Evolutionary conservation across 345 rosid species (phyloP).

Genomic region (Jatropha curcas): DNA sequence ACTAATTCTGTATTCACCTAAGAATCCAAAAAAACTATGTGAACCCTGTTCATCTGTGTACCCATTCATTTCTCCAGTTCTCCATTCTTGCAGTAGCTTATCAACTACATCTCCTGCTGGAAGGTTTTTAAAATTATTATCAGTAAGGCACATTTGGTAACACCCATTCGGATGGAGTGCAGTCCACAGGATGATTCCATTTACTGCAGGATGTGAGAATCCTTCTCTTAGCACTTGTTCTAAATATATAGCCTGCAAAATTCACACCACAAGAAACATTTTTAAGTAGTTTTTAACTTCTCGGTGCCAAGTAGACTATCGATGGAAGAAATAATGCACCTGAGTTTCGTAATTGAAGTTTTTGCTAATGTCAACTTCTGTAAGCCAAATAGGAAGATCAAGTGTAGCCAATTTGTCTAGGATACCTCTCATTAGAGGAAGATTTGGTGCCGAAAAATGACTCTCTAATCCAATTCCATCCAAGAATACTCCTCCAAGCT

Average conservation of each 20-base stretch:
- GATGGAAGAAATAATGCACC: constrained; percentile 33
- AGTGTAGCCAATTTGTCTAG: constrained; percentile 74
- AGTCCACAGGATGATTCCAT: constrained; percentile 88
- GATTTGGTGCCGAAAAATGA: constrained; percentile 68
- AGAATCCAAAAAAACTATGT: constrained; percentile 57
- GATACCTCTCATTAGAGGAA: constrained; percentile 65
- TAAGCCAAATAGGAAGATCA: constrained; percentile 79
- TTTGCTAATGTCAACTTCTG: constrained; percentile 71
- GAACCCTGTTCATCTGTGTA: constrained; percentile 61
- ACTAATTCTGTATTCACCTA: constrained; percentile 60
- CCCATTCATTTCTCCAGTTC: constrained; percentile 37
- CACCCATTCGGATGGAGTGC: constrained; percentile 80
- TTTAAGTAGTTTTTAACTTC: too few species aligned
- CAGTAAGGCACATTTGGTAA: constrained; percentile 83
- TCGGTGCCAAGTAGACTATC: background rate
- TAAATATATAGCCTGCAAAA: constrained; percentile 51
- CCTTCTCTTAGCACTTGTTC: constrained; percentile 86
- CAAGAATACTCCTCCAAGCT: constrained; percentile 49
- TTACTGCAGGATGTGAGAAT: constrained; percentile 74
- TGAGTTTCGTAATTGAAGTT: constrained; percentile 47
- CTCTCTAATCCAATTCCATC: constrained; percentile 78
- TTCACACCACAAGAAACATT: background rate
- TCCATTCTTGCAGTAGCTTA: constrained; percentile 60
- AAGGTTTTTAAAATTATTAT: constrained; percentile 50
- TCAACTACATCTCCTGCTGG: constrained; percentile 80